These are phyloP conservation scores for Tolypocladium guangdongense DNA, from an alignment of 2,329 filamentous ascomycete genomes.

Conservation along the genomic window DNA sequence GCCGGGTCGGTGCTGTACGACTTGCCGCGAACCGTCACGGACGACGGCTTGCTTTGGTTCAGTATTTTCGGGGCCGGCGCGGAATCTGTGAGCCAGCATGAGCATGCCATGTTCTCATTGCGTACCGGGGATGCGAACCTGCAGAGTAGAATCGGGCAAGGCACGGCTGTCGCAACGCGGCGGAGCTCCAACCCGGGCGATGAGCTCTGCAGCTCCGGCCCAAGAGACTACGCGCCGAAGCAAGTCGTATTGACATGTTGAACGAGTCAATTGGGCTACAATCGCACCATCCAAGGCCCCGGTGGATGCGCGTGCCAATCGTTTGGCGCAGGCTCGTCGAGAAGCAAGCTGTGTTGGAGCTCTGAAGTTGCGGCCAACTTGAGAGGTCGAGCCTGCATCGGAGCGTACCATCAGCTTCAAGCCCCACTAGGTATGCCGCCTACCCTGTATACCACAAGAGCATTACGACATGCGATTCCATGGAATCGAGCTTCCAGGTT, in stretches of 20 bases:
- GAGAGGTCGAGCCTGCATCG: too few relatives aligned
- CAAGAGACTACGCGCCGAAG: slow-evolving; percentile 16
- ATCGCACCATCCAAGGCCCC: neutral
- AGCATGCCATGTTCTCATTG: neutral
- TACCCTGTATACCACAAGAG: neutral
- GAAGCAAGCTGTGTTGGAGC: neutral
- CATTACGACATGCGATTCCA: too few relatives aligned
- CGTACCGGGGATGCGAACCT: neutral
- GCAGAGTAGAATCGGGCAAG: neutral
- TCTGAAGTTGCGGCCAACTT: neutral
- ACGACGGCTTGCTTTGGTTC: slow-evolving; percentile 10
- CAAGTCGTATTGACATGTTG: slow-evolving; percentile 14
- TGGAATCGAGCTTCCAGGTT: too few relatives aligned
- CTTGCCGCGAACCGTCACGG: slow-evolving; percentile 49
- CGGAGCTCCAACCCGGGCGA: neutral
- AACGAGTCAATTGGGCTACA: neutral
- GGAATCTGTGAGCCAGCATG: neutral
- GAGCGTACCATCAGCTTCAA: neutral
- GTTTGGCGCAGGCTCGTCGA: neutral
- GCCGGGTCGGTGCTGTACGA: slow-evolving; percentile 55
- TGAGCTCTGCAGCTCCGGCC: slow-evolving; percentile 11
- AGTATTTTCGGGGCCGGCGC: neutral
- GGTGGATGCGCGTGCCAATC: neutral
- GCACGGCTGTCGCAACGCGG: neutral
- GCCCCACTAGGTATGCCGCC: neutral